A percentile compares a stretch with the other conserved stretches of the same genome.
These are phyloP conservation scores for Diaporthe vaccinii DNA, from an alignment of 2,329 filamentous ascomycete genomes.

Conservation along the genomic window DNA sequence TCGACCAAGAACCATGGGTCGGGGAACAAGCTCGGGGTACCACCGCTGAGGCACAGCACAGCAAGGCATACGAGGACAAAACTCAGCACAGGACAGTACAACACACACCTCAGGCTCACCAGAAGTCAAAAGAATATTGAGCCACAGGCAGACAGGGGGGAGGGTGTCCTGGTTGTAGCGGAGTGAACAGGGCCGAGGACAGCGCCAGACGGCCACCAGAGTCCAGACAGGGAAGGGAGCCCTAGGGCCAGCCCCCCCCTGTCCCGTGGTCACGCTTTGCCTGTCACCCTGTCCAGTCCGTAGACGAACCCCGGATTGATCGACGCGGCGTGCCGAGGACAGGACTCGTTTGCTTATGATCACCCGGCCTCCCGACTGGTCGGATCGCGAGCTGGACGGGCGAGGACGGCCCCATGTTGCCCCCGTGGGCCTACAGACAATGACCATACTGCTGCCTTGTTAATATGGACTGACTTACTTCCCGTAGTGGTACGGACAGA, in stretches of 20 bases:
- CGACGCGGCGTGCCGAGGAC: constrained; percentile 22
- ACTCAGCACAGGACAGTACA: neutral
- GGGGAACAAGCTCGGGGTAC: neutral
- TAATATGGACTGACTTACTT: neutral
- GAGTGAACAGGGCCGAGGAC: neutral
- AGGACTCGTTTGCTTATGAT: neutral
- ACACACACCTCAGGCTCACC: neutral
- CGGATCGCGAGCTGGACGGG: constrained; percentile 31
- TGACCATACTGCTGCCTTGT: neutral
- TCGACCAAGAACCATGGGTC: neutral
- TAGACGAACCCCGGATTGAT: constrained; percentile 27
- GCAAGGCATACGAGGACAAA: neutral
- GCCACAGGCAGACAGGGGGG: neutral
- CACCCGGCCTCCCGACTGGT: constrained; percentile 29
- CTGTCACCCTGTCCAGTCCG: constrained; percentile 13
- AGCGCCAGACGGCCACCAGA: no score
- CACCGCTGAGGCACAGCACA: neutral
- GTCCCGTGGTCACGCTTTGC: neutral
- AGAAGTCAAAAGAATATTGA: neutral
- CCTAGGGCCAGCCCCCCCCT: neutral
- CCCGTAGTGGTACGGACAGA: neutral
- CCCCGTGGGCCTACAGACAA: neutral
- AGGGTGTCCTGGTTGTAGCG: neutral
- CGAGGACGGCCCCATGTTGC: neutral
- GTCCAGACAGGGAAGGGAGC: neutral